A percentile compares a stretch with the other conserved stretches of the same genome.
Conservation (phyloP, 169 alveolate species). For the Cryptosporidium sp. region DNA sequence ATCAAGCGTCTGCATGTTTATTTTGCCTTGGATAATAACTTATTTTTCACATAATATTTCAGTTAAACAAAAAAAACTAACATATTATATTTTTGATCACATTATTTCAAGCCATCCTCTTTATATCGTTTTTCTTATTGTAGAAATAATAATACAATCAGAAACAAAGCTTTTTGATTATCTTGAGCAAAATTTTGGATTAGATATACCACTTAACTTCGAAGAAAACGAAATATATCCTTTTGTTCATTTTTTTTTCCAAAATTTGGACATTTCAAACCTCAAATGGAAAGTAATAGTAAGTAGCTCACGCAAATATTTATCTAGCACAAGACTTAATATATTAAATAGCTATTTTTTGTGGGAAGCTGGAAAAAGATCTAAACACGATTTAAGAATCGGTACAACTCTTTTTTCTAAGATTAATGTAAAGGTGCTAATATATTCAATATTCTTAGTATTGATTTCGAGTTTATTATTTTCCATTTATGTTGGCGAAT, state of each 20-base stretch:
- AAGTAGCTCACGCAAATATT: neutral
- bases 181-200: neutral
- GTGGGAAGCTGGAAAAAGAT: slow-evolving; percentile 5
- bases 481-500: neutral
- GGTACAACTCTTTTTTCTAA: neutral
- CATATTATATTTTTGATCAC: slow-evolving; percentile 31
- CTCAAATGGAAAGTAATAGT: slow-evolving; percentile 22
- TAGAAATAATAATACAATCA: slow-evolving; percentile 25
- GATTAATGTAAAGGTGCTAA: neutral
- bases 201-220: neutral
- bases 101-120: slow-evolving; percentile 35
- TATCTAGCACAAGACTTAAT: neutral
- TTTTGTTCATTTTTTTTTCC: slow-evolving; percentile 50
- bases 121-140: slow-evolving; percentile 23
- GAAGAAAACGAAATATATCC: slow-evolving; percentile 50
- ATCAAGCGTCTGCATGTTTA: slow-evolving; percentile 78
- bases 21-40: slow-evolving; percentile 84
- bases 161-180: slow-evolving; percentile 15
- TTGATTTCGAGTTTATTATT: neutral
- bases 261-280: slow-evolving; percentile 26
- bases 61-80: neutral
- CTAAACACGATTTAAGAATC: neutral
- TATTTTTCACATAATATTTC: slow-evolving; percentile 83
- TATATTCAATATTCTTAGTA: neutral
- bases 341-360: slow-evolving; percentile 3